Conservation (phyloP, 352 stramenopile species). For the Globisporangium solare region DNA sequence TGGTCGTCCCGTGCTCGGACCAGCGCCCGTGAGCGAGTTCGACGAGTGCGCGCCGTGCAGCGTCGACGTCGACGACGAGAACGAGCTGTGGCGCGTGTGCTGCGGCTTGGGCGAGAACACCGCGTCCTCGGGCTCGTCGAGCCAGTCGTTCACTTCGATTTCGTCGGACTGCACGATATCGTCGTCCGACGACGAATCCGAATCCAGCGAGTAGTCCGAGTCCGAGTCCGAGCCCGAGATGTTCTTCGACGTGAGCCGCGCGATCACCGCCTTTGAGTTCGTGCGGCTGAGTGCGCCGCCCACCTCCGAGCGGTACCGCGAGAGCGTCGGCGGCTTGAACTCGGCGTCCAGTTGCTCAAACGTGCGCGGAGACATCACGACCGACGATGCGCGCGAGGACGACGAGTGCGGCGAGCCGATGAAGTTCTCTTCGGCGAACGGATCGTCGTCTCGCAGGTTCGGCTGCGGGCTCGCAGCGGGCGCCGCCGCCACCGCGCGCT, state of each 20-base stretch:
- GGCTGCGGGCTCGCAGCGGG: constrained; percentile 1
- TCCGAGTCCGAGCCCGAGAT: constrained; percentile 39
- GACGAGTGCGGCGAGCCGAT: constrained; percentile 13
- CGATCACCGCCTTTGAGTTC: constrained; percentile 18
- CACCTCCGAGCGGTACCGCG: constrained; percentile 11
- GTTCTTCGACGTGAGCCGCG: constrained; percentile 13
- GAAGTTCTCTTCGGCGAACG: constrained; percentile 13
- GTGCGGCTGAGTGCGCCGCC: constrained; percentile 8
- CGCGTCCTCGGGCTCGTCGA: constrained; percentile 64
- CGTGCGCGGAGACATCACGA: constrained; percentile 18
- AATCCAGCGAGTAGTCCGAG: constrained; percentile 27
- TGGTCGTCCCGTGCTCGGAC: constrained; percentile 13
- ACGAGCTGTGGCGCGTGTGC: constrained; percentile 38
- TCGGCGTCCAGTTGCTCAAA: constrained; percentile 18
- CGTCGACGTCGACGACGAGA: constrained; percentile 43
- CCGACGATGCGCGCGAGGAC: constrained; percentile 16
- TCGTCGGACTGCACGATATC: constrained; percentile 43
- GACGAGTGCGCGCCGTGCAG: constrained; percentile 27
- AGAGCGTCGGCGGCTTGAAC: constrained; percentile 19
- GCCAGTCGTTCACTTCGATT: constrained; percentile 65
- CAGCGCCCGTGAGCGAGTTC: constrained; percentile 26
- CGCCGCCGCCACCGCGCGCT: too few relatives aligned
- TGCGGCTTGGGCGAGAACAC: constrained; percentile 42
- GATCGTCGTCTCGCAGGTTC: constrained; percentile 8
- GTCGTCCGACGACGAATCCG: constrained; percentile 26